Conservation (phyloP, 371 early-diverging fungal species). For the Blakeslea trispora region DNA sequence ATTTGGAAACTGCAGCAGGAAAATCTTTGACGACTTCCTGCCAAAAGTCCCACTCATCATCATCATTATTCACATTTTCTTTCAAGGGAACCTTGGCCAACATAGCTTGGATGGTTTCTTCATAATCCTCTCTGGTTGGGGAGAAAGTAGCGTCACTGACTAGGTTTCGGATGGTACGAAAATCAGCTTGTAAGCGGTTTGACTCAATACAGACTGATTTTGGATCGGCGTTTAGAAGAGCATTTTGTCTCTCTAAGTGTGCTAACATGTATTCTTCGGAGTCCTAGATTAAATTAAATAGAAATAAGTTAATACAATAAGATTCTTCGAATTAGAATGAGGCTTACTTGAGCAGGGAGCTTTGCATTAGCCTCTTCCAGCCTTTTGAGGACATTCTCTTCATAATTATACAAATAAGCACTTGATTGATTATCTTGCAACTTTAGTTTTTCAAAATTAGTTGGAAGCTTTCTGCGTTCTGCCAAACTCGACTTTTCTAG, state of each 20-base stretch:
- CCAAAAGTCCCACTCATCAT: slow-evolving; percentile 91
- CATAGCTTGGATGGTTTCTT: slow-evolving; percentile 29
- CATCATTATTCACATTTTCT: not conserved
- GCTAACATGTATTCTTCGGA: slow-evolving; percentile 60
- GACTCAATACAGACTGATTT: slow-evolving; percentile 63
- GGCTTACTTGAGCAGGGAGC: slow-evolving; percentile 47
- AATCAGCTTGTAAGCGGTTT: slow-evolving; percentile 57
- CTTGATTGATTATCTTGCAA: slow-evolving; percentile 11
- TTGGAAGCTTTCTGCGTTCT: slow-evolving; percentile 24
- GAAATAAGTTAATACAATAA: no score
- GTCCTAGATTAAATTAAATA: slow-evolving; percentile 35
- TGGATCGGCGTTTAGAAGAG: slow-evolving; percentile 58
- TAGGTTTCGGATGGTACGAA: slow-evolving; percentile 51
- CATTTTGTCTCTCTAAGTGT: slow-evolving; percentile 62
- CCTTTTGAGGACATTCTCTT: slow-evolving; percentile 28
- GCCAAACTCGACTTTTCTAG: slow-evolving; percentile 25
- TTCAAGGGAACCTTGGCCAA: slow-evolving; percentile 14
- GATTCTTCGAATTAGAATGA: slow-evolving; percentile 3
- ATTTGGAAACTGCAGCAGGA: slow-evolving; percentile 58
- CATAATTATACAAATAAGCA: not conserved
- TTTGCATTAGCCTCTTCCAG: slow-evolving; percentile 47
- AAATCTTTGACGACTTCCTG: slow-evolving; percentile 85
- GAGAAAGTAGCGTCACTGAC: slow-evolving; percentile 46
- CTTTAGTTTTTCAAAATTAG: slow-evolving; percentile 22
- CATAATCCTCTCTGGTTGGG: slow-evolving; percentile 24